Conservation (phyloP, 495 filamentous ascomycete genomes). For the Polyplosphaeria fusca region DNA sequence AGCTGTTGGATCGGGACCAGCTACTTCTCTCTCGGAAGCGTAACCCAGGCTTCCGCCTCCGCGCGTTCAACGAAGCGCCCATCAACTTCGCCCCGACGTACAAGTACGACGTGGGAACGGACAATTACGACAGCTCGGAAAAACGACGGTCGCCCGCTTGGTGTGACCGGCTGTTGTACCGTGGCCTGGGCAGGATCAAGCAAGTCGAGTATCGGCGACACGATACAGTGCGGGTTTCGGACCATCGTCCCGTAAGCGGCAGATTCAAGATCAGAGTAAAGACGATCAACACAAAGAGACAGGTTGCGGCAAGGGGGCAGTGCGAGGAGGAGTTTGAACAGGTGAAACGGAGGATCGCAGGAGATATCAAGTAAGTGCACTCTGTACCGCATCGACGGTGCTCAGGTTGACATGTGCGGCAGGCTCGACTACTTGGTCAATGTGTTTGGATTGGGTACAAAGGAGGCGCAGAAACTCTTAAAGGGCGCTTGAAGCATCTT, state of each 20-base stretch:
- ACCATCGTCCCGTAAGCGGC: conserved; percentile 90
- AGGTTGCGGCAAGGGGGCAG: conserved; percentile 62
- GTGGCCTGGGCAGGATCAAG: conserved; percentile 76
- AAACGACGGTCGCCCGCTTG: conserved; percentile 95
- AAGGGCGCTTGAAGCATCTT: conserved; percentile 7
- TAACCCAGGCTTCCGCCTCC: conserved; percentile 83
- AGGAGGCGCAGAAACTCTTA: conserved; percentile 36
- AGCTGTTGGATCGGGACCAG: conserved; percentile 93
- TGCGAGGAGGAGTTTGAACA: conserved; percentile 70
- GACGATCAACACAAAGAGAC: conserved; percentile 63
- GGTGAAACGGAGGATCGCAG: conserved; percentile 59
- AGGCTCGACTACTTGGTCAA: conserved; percentile 41
- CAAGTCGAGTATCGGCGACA: conserved; percentile 85
- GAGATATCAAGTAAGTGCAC: conserved; percentile 57
- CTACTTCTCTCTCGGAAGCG: conserved; percentile 78
- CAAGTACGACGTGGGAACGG: conserved; percentile 87
- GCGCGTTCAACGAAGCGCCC: conserved; percentile 77
- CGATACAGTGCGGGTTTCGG: conserved; percentile 75
- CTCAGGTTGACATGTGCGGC: conserved; percentile 1
- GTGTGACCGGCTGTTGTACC: conserved; percentile 90
- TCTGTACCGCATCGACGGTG: not conserved
- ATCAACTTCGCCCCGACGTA: conserved; percentile 92
- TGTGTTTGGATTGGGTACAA: conserved; percentile 35
- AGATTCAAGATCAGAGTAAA: conserved; percentile 78
- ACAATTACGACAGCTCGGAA: conserved; percentile 89